phyloP scores from a whole-genome alignment of 106 monocot species.

The Allium cepa region DNA sequence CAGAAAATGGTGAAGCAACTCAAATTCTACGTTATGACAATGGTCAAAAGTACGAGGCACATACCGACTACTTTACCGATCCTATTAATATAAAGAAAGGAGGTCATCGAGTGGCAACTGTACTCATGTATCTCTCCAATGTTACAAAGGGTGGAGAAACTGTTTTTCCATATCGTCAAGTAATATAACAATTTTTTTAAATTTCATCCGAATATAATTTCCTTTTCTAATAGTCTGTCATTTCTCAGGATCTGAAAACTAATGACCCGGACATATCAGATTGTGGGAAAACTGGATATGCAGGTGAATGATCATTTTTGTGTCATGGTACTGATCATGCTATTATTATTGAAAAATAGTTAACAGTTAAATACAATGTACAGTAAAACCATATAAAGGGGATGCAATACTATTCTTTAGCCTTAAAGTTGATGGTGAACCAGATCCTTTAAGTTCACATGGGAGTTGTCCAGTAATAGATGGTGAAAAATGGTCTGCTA shows the following conservation, averaged over 20 bases:
- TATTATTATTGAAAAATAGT: no score
- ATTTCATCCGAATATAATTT: not conserved
- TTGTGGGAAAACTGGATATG: conserved; percentile 65
- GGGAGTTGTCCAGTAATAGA: conserved; percentile 70
- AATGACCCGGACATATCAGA: conserved; percentile 71
- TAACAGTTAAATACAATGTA: not conserved
- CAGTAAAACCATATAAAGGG: conserved; percentile 72
- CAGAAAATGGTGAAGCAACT: conserved; percentile 84
- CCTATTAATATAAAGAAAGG: conserved; percentile 43
- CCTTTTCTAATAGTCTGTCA: not conserved
- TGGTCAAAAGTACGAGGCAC: conserved; percentile 86
- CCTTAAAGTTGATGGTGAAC: conserved; percentile 54
- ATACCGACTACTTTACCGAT: conserved; percentile 80
- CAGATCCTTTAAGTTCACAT: conserved; percentile 48
- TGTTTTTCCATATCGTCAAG: conserved; percentile 75
- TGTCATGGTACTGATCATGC: no score
- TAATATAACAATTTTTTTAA: conserved; percentile 4
- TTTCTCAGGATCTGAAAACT: conserved; percentile 47
- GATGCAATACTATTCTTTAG: conserved; percentile 89
- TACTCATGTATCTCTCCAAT: conserved; percentile 92
- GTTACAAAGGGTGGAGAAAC: conserved; percentile 85
- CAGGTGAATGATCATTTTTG: conserved; percentile 18
- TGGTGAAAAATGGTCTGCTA: conserved; percentile 82
- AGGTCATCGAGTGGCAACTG: conserved; percentile 76
- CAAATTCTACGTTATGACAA: conserved; percentile 74